phyloP scores from a whole-genome alignment of 2,329 filamentous ascomycete species.

The Pseudopithomyces chartarum region DNA sequence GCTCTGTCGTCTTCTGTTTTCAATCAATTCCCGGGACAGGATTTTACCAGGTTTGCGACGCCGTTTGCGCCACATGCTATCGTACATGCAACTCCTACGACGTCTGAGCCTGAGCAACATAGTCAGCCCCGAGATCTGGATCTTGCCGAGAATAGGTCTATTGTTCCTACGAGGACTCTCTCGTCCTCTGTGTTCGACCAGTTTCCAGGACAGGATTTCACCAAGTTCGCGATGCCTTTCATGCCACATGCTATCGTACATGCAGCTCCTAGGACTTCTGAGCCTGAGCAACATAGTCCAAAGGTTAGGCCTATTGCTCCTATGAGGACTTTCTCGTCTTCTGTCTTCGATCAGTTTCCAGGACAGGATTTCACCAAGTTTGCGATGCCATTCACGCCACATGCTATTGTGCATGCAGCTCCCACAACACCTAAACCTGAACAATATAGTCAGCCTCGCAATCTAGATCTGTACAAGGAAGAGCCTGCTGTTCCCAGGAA shows the following conservation, averaged over 20 bases:
- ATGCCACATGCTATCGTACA: neutral
- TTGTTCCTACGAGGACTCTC: neutral
- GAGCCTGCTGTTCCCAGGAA: slow-evolving; percentile 20
- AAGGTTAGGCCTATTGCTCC: no score
- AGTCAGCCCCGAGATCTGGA: no score
- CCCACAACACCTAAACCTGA: no score
- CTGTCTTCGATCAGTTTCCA: neutral
- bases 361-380: neutral
- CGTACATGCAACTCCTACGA: neutral
- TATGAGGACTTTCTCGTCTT: neutral
- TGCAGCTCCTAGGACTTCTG: no score
- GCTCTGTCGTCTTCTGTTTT: neutral
- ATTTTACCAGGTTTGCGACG: neutral
- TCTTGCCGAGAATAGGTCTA: no score
- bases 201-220: neutral
- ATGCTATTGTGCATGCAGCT: neutral
- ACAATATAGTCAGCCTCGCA: no score
- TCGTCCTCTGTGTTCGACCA: neutral
- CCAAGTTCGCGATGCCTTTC: neutral
- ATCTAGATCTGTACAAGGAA: slow-evolving; percentile 18
- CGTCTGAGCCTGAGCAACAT: no score
- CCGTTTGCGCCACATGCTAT: neutral
- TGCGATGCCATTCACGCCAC: neutral
- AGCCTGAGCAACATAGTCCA: no score
- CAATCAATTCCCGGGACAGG: neutral